phyloP scores from a whole-genome alignment of 805 yeast genomes.

The Pichia cabralensis region DNA sequence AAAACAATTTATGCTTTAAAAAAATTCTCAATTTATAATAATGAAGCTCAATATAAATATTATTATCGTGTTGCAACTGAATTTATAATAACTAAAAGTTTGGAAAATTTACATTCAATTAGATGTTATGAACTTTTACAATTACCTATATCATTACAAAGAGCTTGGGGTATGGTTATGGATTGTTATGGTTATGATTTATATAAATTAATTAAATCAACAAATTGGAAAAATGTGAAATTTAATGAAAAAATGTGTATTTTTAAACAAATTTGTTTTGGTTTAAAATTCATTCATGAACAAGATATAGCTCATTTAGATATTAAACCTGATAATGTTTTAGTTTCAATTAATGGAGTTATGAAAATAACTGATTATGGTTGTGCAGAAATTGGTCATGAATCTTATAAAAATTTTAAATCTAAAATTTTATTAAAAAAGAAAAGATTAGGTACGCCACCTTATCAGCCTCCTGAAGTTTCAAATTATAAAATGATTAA shows the following conservation, averaged over 20 bases:
- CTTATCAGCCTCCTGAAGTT: constrained; percentile 74
- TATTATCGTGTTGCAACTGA: constrained; percentile 58
- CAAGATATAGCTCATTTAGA: constrained; percentile 64
- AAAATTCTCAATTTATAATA: constrained; percentile 42
- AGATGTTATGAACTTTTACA: constrained; percentile 44
- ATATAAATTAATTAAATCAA: constrained; percentile 40
- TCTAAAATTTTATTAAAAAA: constrained; percentile 29
- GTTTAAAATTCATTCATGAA: constrained; percentile 52
- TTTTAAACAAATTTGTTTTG: constrained; percentile 59
- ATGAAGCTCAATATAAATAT: constrained; percentile 42
- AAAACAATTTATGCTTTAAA: constrained; percentile 52
- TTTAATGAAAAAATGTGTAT: constrained; percentile 49
- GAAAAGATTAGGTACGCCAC: constrained; percentile 67
- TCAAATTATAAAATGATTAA: constrained; percentile 33
- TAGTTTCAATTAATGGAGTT: constrained; percentile 49
- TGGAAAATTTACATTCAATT: constrained; percentile 50
- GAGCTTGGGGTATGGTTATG: constrained; percentile 74
- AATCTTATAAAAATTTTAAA: constrained; percentile 37
- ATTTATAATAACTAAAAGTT: constrained; percentile 46
- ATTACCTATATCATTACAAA: constrained; percentile 45
- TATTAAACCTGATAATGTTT: constrained; percentile 64
- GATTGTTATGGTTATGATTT: constrained; percentile 58
- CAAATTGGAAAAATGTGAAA: constrained; percentile 48
- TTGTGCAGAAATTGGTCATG: constrained; percentile 57
- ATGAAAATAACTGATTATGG: constrained; percentile 72